These are phyloP conservation scores for Sabuloglossum arenarium DNA, from an alignment of 495 filamentous ascomycete genomes.

Conservation along the genomic window DNA sequence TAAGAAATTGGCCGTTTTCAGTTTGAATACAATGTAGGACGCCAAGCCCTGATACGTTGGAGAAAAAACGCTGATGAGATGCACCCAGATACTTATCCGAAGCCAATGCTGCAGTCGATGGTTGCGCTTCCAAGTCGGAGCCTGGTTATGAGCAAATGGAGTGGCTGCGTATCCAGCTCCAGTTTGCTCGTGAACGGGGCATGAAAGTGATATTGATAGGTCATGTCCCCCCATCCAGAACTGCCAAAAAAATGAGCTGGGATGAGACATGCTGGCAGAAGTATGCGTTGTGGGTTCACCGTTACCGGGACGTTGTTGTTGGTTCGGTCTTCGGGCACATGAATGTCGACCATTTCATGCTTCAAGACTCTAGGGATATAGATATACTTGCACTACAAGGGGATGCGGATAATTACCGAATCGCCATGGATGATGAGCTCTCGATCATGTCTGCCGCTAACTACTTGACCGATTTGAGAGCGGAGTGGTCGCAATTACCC, in stretches of 20 bases:
- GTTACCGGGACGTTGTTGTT: constrained; percentile 79
- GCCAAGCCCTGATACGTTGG: not conserved
- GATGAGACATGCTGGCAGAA: constrained; percentile 97
- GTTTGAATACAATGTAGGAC: constrained; percentile 61
- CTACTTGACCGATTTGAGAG: constrained; percentile 62
- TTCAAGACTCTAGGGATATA: constrained; percentile 70
- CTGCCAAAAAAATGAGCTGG: constrained; percentile 66
- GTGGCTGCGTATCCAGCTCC: constrained; percentile 83
- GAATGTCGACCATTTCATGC: constrained; percentile 95
- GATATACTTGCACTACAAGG: constrained; percentile 27
- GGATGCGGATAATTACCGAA: constrained; percentile 6
- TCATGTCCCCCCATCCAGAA: constrained; percentile 80
- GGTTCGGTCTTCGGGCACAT: constrained; percentile 77
- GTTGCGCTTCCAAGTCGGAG: constrained; percentile 53
- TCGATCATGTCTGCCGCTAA: constrained; percentile 41
- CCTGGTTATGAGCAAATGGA: constrained; percentile 91
- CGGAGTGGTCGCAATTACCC: constrained; percentile 57
- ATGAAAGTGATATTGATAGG: constrained; percentile 93
- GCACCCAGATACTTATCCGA: constrained; percentile 57
- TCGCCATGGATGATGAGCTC: constrained; percentile 23
- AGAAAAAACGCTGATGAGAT: not conserved
- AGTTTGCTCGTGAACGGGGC: constrained; percentile 56
- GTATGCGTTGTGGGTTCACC: constrained; percentile 73
- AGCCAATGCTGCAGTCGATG: constrained; percentile 79
- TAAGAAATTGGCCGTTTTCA: constrained; percentile 69